Conservation (phyloP, 805 yeast species). For the Isabelozyma pseudorhagii region DNA sequence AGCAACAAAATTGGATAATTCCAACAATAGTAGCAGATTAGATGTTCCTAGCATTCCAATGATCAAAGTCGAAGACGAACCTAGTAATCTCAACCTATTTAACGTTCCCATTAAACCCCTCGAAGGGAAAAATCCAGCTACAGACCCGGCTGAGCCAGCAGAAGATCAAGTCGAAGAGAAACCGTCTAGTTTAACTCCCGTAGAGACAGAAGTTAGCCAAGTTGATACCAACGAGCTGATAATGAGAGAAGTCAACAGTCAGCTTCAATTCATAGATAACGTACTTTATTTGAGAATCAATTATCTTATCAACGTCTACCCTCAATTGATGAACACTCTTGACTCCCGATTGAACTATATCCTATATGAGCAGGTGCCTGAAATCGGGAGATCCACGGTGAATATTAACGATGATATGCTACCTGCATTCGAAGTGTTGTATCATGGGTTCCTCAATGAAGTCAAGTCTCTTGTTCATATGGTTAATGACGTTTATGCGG, state of each 20-base stretch:
- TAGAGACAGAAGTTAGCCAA: neutral
- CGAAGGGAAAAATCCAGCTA: neutral
- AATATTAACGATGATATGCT: slow-evolving; percentile 28
- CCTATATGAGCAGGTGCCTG: slow-evolving; percentile 11
- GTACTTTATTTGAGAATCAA: slow-evolving; percentile 10
- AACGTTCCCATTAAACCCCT: slow-evolving; percentile 5
- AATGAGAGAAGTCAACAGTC: slow-evolving; percentile 3
- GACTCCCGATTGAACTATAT: slow-evolving; percentile 13
- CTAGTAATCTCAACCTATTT: slow-evolving; percentile 1
- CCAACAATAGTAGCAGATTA: neutral
- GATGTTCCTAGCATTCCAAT: neutral
- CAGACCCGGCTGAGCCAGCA: neutral
- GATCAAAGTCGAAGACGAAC: slow-evolving; percentile 1
- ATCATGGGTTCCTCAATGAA: slow-evolving; percentile 30
- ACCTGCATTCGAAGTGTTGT: slow-evolving; percentile 32
- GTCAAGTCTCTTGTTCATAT: slow-evolving; percentile 31
- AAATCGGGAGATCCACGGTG: slow-evolving; percentile 10
- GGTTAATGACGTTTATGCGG: slow-evolving; percentile 45
- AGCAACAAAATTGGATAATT: neutral
- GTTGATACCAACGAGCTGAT: slow-evolving; percentile 6
- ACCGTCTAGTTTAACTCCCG: neutral
- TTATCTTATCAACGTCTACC: slow-evolving; percentile 18
- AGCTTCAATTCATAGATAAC: slow-evolving; percentile 14
- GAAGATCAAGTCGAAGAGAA: neutral
- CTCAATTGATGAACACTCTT: slow-evolving; percentile 11